Base-by-base conservation (phyloP, 805 yeast species). In the Kuraishia capsulata region DNA sequence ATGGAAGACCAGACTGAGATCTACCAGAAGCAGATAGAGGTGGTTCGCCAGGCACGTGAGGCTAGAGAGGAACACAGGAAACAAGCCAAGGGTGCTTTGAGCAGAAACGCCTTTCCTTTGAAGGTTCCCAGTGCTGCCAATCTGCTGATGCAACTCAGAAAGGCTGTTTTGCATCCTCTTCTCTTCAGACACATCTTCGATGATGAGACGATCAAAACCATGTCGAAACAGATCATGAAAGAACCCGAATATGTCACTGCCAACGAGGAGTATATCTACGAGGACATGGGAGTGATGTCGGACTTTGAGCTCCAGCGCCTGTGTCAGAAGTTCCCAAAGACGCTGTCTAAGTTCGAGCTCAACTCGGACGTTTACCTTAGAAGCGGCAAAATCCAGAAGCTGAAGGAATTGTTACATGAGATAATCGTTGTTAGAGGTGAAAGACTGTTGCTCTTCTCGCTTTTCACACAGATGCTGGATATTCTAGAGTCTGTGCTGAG, bases 271-370 rank as follows among this genome's bases (percentile, higher is more conserved):
- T 92, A 70, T 51, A 89, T 92, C 42, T 76, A 54, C 52, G 99
- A 92, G 63, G 99, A 92, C 57, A 89, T 92, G 97, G 77, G 77
- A 54, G 86, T 83, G 11, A 87, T 92, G 97, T 73, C 85, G 6
- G 99, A 92, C 64, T 84, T 73, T 56, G 98, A 92, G 61, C 66
- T 92, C 37, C 79, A 88, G 52, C 64, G 66, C 14, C 62, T 92
- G 38, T 87, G 97, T 55, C 64, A 64, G 32, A 76, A 74, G 45
- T 90, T 83, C 58, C 84, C 89, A 23, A 61, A 57, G n/a, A 73
- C 89, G 1, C 58, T 86, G 28, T 63, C 73, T 9, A 55, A 63
- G 34, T 81, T 60, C 57, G 61, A 62, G 38, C 57, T 90, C 35
- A 65, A 72, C 10, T 69, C 74, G 30, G 67, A 72, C 5, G 71